These are phyloP conservation scores for Hymenoscyphus linearis DNA, from an alignment of 2,329 filamentous ascomycete species.

Conservation along the genomic window DNA sequence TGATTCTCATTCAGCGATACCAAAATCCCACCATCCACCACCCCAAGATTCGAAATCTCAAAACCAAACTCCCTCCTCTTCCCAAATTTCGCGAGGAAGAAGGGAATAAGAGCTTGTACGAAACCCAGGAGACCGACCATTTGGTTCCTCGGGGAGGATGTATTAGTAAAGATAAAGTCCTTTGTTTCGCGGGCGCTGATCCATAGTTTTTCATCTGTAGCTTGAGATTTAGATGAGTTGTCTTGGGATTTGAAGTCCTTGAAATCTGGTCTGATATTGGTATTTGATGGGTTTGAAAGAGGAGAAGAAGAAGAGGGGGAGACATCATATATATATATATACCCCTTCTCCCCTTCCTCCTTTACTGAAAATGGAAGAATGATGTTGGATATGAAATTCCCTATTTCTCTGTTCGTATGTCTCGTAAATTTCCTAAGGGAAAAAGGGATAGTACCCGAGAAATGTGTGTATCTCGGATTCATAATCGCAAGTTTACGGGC, in stretches of 20 bases:
- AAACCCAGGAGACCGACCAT: conserved; percentile 38
- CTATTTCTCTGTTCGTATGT: conserved; percentile 12
- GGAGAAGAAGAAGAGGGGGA: too few species aligned
- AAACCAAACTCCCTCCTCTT: conserved; percentile 40
- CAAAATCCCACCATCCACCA: conserved; percentile 30
- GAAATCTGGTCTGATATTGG: not conserved
- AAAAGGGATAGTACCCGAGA: conserved; percentile 12
- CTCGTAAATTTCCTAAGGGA: conserved; percentile 14
- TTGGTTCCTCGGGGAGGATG: conserved; percentile 41
- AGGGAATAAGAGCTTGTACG: conserved; percentile 40
- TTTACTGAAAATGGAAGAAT: conserved; percentile 14
- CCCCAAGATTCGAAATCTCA: conserved; percentile 50
- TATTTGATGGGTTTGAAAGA: too few species aligned
- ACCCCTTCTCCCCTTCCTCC: conserved; percentile 9
- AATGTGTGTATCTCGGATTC: conserved; percentile 14
- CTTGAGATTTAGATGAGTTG: too few species aligned
- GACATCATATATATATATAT: too few species aligned
- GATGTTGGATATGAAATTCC: conserved; percentile 10
- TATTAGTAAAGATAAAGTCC: conserved; percentile 32
- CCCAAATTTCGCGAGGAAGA: conserved; percentile 40
- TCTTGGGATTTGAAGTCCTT: too few species aligned
- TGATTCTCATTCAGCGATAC: too few species aligned
- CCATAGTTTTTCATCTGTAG: conserved; percentile 15
- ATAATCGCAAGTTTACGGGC: conserved; percentile 16
- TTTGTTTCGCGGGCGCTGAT: conserved; percentile 10